Evolutionary conservation across 2,329 filamentous ascomycete species (phyloP), one percentile per base, ranked within the genome.

Genomic region (Aspergillus chevalieri): DNA sequence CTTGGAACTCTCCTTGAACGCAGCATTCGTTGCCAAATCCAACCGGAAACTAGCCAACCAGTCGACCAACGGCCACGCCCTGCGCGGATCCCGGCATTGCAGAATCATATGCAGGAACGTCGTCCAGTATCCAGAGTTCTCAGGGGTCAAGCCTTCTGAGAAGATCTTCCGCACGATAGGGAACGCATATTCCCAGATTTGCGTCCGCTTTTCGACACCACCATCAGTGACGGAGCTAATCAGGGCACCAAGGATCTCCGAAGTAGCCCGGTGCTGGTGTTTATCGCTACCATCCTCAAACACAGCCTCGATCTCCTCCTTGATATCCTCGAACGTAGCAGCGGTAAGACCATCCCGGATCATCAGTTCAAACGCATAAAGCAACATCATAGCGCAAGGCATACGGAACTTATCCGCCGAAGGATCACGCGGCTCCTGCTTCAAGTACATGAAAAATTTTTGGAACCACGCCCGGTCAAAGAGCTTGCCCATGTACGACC

Each of bases 1-100:
- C 74, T 97, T 96, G 24, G 92, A 94, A 48, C 92, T 95, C 67
- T 98, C 94, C 68, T 98, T 98, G 79, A 98, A 98, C 0, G 93
- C 93, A 3, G 94, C 93, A 65, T 97, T 96, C 0, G 92, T 96
- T 5, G 82, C 78, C 85, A 97, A 92, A 65, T 98, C 93, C 8
- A 98, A 78, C 26, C 89, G 82, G 80, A 97, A 97, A 47, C 84
- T 82, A 43, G 86, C 82, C 17, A 98, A 77, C 69, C 83, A 86
- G 55, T 93, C 86, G 33, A 95, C 81, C 54, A 98, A 79, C 56
- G 95, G 92, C 76, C 87, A 90, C 3, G 84, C 84, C 54, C 92
- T 83, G 42, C 94, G 83, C 10, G 93, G 92, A 68, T 98, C 93
- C 62, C 93, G 92, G 9, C 86, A 84, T 59, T 94, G 89, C 39